Percentiles rank a stretch among this genome's conserved stretches.
phyloP scores from a whole-genome alignment of 164 flowering plant species.

The Houttuynia cordata region DNA sequence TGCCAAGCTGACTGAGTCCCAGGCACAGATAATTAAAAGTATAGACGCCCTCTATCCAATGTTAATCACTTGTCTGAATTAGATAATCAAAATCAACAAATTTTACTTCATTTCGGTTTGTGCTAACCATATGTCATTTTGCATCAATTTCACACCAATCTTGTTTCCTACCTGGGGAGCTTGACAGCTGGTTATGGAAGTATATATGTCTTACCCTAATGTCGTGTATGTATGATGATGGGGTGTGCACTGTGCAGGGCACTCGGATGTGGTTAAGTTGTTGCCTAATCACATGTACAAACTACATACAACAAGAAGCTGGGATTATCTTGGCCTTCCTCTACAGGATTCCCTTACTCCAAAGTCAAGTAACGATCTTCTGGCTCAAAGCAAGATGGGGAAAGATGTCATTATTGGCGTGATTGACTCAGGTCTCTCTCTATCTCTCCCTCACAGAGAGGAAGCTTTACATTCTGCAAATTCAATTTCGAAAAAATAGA shows the following conservation, averaged over 20 bases:
- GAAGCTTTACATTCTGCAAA: slow-evolving; percentile 1
- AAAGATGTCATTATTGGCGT: slow-evolving; percentile 34
- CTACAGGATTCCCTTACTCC: slow-evolving; percentile 3
- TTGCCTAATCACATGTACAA: slow-evolving; percentile 20
- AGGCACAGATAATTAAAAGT: slow-evolving; percentile 42
- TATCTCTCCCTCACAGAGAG: too few species aligned
- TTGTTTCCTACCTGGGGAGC: neutral
- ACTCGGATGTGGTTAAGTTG: slow-evolving; percentile 32
- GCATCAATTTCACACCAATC: too few species aligned
- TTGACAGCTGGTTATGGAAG: too few species aligned
- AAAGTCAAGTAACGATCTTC: slow-evolving; percentile 5
- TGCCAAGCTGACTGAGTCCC: slow-evolving; percentile 28
- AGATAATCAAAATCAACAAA: too few species aligned
- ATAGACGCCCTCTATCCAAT: neutral
- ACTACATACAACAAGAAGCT: slow-evolving; percentile 44
- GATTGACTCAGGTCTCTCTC: slow-evolving; percentile 30
- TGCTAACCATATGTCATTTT: too few species aligned
- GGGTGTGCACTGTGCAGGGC: slow-evolving; percentile 7
- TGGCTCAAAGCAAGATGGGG: slow-evolving; percentile 23
- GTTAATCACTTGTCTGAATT: too few species aligned
- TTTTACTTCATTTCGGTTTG: too few species aligned
- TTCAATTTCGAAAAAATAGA: too few species aligned
- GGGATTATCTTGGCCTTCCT: slow-evolving; percentile 41
- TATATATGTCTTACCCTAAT: too few species aligned
- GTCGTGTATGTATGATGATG: neutral